A percentile compares a stretch with the other conserved stretches of the same genome.
phyloP scores from a whole-genome alignment of 1,139 yeast species.

The Tardiomyces blankii region DNA sequence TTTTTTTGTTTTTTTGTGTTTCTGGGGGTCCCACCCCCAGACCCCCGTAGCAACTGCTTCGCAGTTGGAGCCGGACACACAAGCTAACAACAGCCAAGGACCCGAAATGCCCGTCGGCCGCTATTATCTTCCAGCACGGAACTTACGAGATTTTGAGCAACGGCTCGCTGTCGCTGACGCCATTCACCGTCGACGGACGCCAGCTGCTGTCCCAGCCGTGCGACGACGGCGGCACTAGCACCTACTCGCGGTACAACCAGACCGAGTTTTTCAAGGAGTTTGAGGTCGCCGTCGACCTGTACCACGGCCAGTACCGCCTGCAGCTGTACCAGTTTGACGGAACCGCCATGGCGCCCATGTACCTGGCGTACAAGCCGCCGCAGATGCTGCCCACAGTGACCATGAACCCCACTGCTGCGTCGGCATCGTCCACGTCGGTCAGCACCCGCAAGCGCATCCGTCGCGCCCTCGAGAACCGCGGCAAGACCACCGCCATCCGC shows the following conservation, averaged over 20 bases:
- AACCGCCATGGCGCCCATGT: conserved; percentile 71
- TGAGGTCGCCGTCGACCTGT: conserved; percentile 52
- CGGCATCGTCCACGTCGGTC: conserved; percentile 13
- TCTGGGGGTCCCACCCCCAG: neutral
- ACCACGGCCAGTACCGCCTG: conserved; percentile 72
- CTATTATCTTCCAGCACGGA: conserved; percentile 83
- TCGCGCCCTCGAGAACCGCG: conserved; percentile 69
- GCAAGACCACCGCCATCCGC: conserved; percentile 63
- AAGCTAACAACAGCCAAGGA: conserved; percentile 32
- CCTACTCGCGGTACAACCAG: conserved; percentile 64
- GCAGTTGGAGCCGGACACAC: no score
- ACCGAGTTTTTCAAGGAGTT: conserved; percentile 48
- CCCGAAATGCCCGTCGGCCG: conserved; percentile 78
- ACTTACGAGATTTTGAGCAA: conserved; percentile 49
- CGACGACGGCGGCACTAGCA: conserved; percentile 29
- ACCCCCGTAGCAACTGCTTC: no score
- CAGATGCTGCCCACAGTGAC: conserved; percentile 91
- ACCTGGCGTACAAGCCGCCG: conserved; percentile 87
- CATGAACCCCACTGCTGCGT: conserved; percentile 63
- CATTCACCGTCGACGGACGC: conserved; percentile 84
- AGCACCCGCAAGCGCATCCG: conserved; percentile 33
- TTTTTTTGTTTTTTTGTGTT: neutral
- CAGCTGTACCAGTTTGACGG: conserved; percentile 79
- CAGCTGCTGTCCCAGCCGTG: conserved; percentile 87
- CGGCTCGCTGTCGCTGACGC: conserved; percentile 60